Conservation (phyloP, 805 yeast species). For the Hemisphaericaspora nanyangensis region DNA sequence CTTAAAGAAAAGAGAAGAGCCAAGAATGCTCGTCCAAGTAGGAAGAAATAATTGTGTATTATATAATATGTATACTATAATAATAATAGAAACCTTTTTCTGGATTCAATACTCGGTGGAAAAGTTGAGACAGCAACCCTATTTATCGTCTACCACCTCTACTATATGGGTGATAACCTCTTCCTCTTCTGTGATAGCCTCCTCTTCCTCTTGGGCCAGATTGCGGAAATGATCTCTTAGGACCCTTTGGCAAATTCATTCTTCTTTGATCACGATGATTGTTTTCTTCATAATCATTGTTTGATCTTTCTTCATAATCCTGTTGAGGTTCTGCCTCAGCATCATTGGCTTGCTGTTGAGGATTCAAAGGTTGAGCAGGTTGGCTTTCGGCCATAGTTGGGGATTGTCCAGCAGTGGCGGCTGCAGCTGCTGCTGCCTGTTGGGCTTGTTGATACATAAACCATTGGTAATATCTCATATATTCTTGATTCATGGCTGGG, state of each 20-base stretch:
- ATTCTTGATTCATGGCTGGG: conserved; percentile 60
- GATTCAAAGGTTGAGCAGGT: conserved; percentile 42
- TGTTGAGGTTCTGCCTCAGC: conserved; percentile 9
- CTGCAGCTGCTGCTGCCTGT: conserved; percentile 25
- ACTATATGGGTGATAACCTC: conserved; percentile 45
- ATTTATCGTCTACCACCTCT: conserved; percentile 35
- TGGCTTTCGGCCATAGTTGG: conserved; percentile 9
- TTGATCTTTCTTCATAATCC: conserved; percentile 8
- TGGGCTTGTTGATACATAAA: conserved; percentile 49
- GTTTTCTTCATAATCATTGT: conserved; percentile 10
- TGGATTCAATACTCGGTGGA: too few species aligned
- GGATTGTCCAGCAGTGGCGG: conserved; percentile 8
- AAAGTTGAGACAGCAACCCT: too few species aligned
- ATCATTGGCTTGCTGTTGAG: conserved; percentile 33
- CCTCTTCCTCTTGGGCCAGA: conserved; percentile 30
- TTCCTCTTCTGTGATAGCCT: conserved; percentile 23
- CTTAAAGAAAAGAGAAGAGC: conserved; percentile 67
- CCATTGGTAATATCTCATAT: conserved; percentile 64
- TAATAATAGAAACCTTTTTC: too few species aligned
- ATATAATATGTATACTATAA: too few species aligned
- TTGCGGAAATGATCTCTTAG: conserved; percentile 40
- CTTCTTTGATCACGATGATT: conserved; percentile 22
- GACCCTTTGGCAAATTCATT: conserved; percentile 49
- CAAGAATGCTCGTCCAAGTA: conserved; percentile 78
- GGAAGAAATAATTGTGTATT: conserved; percentile 14